phyloP scores from a whole-genome alignment of 768 basidiomycete genomes.

The Macrolepiota albuminosa region DNA sequence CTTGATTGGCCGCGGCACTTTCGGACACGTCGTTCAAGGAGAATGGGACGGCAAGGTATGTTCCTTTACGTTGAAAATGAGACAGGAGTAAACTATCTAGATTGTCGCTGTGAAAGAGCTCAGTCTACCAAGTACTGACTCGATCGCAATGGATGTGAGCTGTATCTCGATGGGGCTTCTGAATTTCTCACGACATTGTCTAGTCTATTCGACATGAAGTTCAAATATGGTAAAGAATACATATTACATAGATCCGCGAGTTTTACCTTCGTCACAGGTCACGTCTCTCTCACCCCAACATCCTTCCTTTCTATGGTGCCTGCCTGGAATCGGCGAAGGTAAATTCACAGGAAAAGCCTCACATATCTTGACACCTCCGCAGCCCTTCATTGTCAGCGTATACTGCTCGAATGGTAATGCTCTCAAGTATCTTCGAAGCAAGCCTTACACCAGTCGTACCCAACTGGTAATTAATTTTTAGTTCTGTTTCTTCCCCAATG shows the following conservation, averaged over 20 bases:
- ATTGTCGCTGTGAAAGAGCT: constrained; percentile 27
- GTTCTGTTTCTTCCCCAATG: neutral
- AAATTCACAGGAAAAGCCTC: too few relatives aligned
- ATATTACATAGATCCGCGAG: neutral
- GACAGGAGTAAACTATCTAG: constrained; percentile 3
- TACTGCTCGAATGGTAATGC: constrained; percentile 9
- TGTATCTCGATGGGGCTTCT: neutral
- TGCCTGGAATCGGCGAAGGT: constrained; percentile 35
- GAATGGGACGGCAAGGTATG: constrained; percentile 21
- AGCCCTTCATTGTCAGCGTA: constrained; percentile 14
- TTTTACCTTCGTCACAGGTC: constrained; percentile 25
- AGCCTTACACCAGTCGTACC: constrained; percentile 2
- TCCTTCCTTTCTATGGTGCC: constrained; percentile 45
- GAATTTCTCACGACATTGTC: neutral
- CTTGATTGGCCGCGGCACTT: constrained; percentile 22
- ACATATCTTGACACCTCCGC: neutral
- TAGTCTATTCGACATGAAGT: constrained; percentile 40
- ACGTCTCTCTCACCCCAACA: constrained; percentile 33
- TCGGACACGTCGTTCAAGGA: constrained; percentile 23
- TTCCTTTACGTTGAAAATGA: neutral
- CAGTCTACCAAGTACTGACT: constrained; percentile 12
- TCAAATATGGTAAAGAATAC: constrained; percentile 29
- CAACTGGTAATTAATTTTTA: constrained; percentile 8
- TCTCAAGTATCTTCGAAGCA: constrained; percentile 6
- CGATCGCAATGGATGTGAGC: constrained; percentile 8